Base-by-base conservation (phyloP, 257 asterid genomes). In the Nicotiana tabacum region DNA sequence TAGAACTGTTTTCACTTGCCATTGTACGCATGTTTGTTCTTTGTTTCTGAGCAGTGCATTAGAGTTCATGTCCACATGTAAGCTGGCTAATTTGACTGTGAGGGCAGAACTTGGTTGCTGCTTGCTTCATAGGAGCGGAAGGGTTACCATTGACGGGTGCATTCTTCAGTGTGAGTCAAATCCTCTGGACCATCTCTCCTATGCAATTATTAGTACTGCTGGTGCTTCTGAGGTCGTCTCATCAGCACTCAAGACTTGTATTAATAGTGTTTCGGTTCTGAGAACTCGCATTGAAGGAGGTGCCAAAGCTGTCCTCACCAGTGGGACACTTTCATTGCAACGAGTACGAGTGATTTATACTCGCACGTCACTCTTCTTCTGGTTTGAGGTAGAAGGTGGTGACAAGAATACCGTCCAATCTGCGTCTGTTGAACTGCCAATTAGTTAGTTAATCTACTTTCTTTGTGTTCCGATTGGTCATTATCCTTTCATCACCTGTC, bases 61-160 rank as follows among this genome's bases (percentile, higher is more conserved):
- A 88, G 99, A 96, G 90, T 80, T 96, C 79, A 67, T 90, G 84
- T 93, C 98, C 11, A 93, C 95, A 2, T 96, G 99, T 91, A 96
- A 96, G 83, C 85, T 96, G 79, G 87, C 98, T n/a, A 96, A 96
- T 88, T 87, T 94, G 89, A 94, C 99, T 0, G 97, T 94, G 87
- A 90, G 97, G 87, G 90, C 98, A 15, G 98, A 96, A 91, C 97
- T 96, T 0, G 98, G 98, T 39, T 96, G 99, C 88, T 96, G 99
- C 87, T 88, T 96, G 74, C 97, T 96, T 84, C 99, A 96, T 82
- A 88, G 99, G 83, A 92, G 98, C 46, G 99, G 99, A 70, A 91
- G 90, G 91, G 91, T 96, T 72, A 96, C 93, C 4, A 83, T 94
- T 55, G 99, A 96, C 55, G 92, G 96, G 35, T 96, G 99, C 81